phyloP scores from a whole-genome alignment of 2,329 filamentous ascomycete species.

The Neophaeococcomyces mojaviensis region DNA sequence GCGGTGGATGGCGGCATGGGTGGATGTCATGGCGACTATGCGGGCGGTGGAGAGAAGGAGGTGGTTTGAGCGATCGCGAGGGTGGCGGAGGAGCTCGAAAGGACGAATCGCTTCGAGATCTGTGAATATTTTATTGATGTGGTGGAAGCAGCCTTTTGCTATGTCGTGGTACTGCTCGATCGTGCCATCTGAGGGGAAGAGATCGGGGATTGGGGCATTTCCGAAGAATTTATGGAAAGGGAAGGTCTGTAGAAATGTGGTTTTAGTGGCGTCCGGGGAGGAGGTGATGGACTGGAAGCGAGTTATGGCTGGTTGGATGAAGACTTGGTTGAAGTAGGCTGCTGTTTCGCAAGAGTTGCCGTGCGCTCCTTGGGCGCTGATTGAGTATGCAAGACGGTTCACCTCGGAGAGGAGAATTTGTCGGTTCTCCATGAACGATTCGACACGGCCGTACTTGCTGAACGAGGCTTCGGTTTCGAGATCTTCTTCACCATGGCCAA shows the following conservation, averaged over 20 bases:
- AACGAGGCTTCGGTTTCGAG: slow-evolving; percentile 79
- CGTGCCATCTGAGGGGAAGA: slow-evolving; percentile 63
- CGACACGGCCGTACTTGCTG: slow-evolving; percentile 88
- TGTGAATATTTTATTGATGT: slow-evolving; percentile 82
- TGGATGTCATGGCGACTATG: slow-evolving; percentile 97
- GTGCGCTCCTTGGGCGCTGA: slow-evolving; percentile 86
- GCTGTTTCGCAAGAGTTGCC: slow-evolving; percentile 94
- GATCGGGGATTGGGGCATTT: slow-evolving; percentile 67
- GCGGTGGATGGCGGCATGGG: slow-evolving; percentile 89
- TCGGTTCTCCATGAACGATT: slow-evolving; percentile 88
- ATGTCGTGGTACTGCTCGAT: slow-evolving; percentile 66
- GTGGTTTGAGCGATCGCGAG: slow-evolving; percentile 92
- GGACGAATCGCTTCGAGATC: slow-evolving; percentile 89
- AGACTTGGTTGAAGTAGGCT: slow-evolving; percentile 91
- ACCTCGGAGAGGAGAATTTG: slow-evolving; percentile 73
- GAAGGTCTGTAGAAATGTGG: slow-evolving; percentile 65
- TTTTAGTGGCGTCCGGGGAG: slow-evolving; percentile 43
- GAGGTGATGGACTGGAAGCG: slow-evolving; percentile 66
- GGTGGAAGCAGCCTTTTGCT: slow-evolving; percentile 75
- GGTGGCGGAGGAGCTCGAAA: slow-evolving; percentile 84
- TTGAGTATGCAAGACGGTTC: slow-evolving; percentile 72
- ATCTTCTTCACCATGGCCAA: slow-evolving; percentile 94
- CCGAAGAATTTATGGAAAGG: slow-evolving; percentile 85
- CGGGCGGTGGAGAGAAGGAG: slow-evolving; percentile 91
- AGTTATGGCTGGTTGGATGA: slow-evolving; percentile 79